Percentiles rank a stretch among this genome's conserved stretches.
Conservation (phyloP, 2,329 filamentous ascomycete species). For the Sclerotiophoma versabilis region DNA sequence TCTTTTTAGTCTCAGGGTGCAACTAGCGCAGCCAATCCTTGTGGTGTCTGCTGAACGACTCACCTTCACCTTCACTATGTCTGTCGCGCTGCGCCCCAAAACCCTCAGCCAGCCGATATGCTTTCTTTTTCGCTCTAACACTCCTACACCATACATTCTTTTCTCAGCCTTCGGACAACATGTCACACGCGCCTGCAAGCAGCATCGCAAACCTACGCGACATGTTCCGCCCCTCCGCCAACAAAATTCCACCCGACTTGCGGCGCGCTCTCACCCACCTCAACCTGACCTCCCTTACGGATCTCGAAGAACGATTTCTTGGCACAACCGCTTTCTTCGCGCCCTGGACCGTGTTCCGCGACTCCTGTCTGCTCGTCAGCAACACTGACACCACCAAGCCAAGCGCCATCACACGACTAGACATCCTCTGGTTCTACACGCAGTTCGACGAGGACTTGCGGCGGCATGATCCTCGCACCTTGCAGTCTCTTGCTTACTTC, state of each 20-base stretch:
- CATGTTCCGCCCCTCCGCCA: slow-evolving; percentile 22
- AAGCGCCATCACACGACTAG: slow-evolving; percentile 28
- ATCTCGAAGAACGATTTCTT: slow-evolving; percentile 41
- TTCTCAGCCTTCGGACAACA: neutral
- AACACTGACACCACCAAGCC: slow-evolving; percentile 18
- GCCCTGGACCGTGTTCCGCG: slow-evolving; percentile 43
- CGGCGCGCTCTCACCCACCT: slow-evolving; percentile 35
- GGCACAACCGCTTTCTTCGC: slow-evolving; percentile 36
- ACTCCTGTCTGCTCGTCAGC: slow-evolving; percentile 33
- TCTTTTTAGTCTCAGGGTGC: too few species aligned
- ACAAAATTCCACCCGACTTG: slow-evolving; percentile 28
- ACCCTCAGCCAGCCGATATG: too few species aligned
- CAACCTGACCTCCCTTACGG: slow-evolving; percentile 25
- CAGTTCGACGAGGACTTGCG: slow-evolving; percentile 36
- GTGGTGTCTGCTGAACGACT: too few species aligned
- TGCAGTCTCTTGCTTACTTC: slow-evolving; percentile 25
- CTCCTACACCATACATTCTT: neutral
- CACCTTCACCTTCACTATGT: too few species aligned
- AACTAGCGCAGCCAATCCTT: too few species aligned
- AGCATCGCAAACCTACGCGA: slow-evolving; percentile 23
- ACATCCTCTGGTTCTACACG: slow-evolving; percentile 44
- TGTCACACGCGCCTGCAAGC: neutral
- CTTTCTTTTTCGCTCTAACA: too few species aligned
- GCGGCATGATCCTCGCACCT: slow-evolving; percentile 36
- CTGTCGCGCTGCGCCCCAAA: too few species aligned